Evolutionary conservation across 345 rosid genomes (phyloP).

Genomic region (Laguncularia racemosa): DNA sequence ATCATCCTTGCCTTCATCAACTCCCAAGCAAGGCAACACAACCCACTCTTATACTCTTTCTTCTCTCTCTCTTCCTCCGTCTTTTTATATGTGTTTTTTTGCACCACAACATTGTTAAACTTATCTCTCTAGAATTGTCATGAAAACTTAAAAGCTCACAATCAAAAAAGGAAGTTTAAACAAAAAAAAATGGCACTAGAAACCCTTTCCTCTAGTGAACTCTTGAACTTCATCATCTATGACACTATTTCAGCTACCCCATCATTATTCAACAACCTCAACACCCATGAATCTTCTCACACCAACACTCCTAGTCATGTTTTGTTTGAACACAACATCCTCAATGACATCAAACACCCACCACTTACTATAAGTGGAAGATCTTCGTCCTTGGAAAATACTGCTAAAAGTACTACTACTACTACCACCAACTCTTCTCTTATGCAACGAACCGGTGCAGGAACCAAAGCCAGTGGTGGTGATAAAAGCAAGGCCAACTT

Average conservation of each 20-base stretch:
- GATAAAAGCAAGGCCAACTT: slow-evolving; percentile 9
- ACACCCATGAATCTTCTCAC: slow-evolving; percentile 18
- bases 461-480: not conserved
- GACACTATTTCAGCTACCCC: slow-evolving; percentile 64
- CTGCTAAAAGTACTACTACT: no score
- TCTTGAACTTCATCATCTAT: slow-evolving; percentile 50
- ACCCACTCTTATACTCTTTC: no score
- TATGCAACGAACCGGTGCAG: no score
- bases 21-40: no score
- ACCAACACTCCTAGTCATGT: not conserved
- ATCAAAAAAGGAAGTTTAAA: not conserved
- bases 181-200: slow-evolving; percentile 41
- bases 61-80: not conserved
- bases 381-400: no score
- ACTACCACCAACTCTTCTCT: no score
- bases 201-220: slow-evolving; percentile 61
- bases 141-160: no score
- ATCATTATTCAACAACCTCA: slow-evolving; percentile 29
- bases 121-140: no score
- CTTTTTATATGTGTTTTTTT: no score
- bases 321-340: no score
- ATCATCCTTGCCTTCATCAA: not conserved
- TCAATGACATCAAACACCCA: not conserved
- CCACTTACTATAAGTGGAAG: not conserved
- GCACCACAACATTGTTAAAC: no score